Conservation (phyloP, 257 asterid species). For the Salvia miltiorrhiza region DNA sequence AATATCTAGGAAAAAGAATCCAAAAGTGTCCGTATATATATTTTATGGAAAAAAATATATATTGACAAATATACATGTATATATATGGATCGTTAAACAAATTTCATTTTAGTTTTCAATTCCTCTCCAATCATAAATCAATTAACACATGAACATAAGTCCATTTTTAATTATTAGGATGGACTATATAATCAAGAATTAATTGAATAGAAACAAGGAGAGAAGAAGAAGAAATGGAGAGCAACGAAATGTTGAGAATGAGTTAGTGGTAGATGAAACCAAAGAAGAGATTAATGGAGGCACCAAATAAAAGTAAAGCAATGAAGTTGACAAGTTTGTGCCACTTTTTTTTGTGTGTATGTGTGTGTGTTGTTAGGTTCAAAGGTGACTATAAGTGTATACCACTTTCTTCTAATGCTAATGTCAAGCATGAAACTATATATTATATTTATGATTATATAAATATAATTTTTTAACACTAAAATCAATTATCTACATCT, state of each 20-base stretch:
- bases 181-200: not conserved
- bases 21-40: not conserved
- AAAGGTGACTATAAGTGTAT: slow-evolving; percentile 38
- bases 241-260: slow-evolving; percentile 25
- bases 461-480: too few relatives aligned
- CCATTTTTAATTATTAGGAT: not conserved
- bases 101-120: not conserved
- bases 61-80: too few relatives aligned
- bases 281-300: slow-evolving; percentile 44
- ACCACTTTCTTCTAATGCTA: slow-evolving; percentile 22
- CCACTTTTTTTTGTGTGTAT: too few relatives aligned
- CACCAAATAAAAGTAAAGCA: slow-evolving; percentile 27
- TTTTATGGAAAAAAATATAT: too few relatives aligned
- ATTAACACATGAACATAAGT: not conserved
- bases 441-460: not conserved
- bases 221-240: slow-evolving; percentile 9
- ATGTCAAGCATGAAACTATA: slow-evolving; percentile 22
- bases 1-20: not conserved
- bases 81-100: not conserved
- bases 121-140: not conserved
- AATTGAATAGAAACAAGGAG: slow-evolving; percentile 14
- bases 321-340: slow-evolving; percentile 47
- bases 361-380: slow-evolving; percentile 42
- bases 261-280: slow-evolving; percentile 36
- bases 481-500: too few relatives aligned